Evolutionary conservation across 768 basidiomycete genomes (phyloP).

Genomic region (Termitomyces heimii): DNA sequence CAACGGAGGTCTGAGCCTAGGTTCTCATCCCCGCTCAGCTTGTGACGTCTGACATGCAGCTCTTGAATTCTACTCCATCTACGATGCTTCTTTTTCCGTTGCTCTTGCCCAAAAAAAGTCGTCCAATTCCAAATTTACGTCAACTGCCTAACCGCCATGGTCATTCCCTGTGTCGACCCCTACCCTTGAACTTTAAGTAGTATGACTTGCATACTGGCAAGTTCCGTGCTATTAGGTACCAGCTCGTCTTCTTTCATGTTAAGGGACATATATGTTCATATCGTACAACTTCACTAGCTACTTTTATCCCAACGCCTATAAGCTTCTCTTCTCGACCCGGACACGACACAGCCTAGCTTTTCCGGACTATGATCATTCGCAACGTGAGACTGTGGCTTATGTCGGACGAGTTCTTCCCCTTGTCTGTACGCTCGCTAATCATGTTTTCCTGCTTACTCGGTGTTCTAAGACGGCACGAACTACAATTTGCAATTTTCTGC

Average conservation of each 20-base stretch:
- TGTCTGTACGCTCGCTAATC: neutral
- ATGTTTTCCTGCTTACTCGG: no score
- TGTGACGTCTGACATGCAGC: neutral
- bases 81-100: neutral
- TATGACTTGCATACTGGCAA: neutral
- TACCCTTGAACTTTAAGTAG: neutral
- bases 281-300: neutral
- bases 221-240: neutral
- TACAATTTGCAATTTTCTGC: neutral
- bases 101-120: neutral
- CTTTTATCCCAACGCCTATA: neutral
- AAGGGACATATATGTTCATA: neutral
- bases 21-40: neutral
- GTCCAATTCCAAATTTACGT: neutral
- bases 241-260: neutral
- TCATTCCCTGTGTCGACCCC: neutral
- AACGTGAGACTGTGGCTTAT: neutral
- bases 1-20: neutral
- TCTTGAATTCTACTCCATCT: neutral
- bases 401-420: neutral
- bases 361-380: neutral
- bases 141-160: neutral
- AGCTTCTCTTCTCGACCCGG: neutral
- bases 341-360: neutral
- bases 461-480: neutral